phyloP scores from a whole-genome alignment of 2,329 filamentous ascomycete genomes.

The Davidsoniella neocaledoniae region DNA sequence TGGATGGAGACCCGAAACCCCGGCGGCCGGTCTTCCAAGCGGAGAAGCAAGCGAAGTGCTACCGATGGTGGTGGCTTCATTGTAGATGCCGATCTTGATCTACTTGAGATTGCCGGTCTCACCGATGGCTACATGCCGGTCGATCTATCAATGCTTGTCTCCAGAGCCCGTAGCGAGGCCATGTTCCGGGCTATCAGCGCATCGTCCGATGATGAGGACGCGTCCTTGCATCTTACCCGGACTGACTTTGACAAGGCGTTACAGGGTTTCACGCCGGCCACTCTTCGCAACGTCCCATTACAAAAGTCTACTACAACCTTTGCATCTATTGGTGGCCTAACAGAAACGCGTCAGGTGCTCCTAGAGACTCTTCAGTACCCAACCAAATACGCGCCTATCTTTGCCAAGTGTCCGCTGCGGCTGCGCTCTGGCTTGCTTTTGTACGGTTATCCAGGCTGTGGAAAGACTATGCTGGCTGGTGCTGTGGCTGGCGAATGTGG shows the following conservation, averaged over 20 bases:
- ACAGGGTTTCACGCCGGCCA: conserved; percentile 86
- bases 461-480: conserved; percentile 87
- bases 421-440: conserved; percentile 81
- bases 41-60: conserved; percentile 22
- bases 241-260: conserved; percentile 72
- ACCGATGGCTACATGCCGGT: conserved; percentile 98
- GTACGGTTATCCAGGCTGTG: conserved; percentile 90
- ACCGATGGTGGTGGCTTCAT: conserved; percentile 43
- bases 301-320: conserved; percentile 90
- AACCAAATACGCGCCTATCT: conserved; percentile 94
- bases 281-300: conserved; percentile 81
- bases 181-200: conserved; percentile 65
- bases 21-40: conserved; percentile 14
- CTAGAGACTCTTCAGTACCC: conserved; percentile 93
- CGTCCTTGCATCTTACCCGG: conserved; percentile 45
- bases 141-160: conserved; percentile 71
- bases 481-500: conserved; percentile 97
- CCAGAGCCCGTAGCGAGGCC: conserved; percentile 78
- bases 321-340: conserved; percentile 75
- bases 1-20: conserved; percentile 64
- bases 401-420: conserved; percentile 87
- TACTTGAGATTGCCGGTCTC: conserved; percentile 80
- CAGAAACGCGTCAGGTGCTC: conserved; percentile 73
- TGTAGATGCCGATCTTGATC: conserved; percentile 63
- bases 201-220: conserved; percentile 25